Conservation (phyloP, 73 alveolate species). For the Paramecium sexaurelia region DNA sequence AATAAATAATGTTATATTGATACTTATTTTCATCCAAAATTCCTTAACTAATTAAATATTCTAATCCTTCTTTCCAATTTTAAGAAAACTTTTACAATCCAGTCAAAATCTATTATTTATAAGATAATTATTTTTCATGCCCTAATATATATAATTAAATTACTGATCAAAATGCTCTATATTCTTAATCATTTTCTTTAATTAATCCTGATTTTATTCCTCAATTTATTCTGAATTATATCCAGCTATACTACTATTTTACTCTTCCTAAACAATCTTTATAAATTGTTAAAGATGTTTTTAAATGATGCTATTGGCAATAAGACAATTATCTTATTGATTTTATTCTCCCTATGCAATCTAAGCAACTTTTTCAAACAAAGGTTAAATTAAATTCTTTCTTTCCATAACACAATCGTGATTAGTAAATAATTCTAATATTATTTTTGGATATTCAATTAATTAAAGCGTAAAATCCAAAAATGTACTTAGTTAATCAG, state of each 20-base stretch:
- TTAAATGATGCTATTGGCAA: background rate
- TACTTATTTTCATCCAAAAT: conserved; percentile 34
- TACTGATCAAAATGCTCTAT: conserved; percentile 25
- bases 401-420: conserved; percentile 93
- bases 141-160: background rate
- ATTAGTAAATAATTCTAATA: conserved; percentile 90
- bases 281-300: background rate
- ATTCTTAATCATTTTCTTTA: background rate
- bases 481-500: conserved; percentile 56
- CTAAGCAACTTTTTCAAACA: background rate
- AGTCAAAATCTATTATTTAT: background rate
- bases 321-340: background rate
- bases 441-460: conserved; percentile 74
- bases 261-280: background rate
- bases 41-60: background rate
- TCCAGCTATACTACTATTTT: background rate
- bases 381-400: conserved; percentile 68
- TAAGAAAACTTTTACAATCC: background rate
- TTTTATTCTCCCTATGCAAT: background rate
- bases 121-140: conserved; percentile 5
- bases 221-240: conserved; percentile 8
- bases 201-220: background rate
- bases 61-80: conserved; percentile 28
- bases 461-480: conserved; percentile 79
- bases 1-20: background rate